Conservation (phyloP, 306 rosid genomes). For the Quercus wislizeni region DNA sequence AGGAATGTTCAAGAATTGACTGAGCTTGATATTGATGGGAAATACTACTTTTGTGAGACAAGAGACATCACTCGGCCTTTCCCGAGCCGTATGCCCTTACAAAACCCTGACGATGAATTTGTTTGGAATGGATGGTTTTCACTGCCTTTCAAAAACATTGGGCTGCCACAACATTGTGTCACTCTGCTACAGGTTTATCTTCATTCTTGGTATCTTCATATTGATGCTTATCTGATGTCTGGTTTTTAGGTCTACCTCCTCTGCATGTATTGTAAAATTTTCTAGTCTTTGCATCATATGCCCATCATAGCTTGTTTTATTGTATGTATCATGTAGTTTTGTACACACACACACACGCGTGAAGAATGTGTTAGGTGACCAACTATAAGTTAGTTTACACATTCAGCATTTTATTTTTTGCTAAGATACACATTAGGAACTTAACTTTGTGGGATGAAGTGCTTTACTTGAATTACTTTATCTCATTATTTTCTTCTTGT, state of each 20-base stretch:
- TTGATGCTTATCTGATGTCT: slow-evolving; percentile 18
- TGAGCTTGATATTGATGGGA: slow-evolving; percentile 89
- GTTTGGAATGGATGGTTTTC: slow-evolving; percentile 97
- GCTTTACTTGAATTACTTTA: background rate
- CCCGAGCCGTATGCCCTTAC: slow-evolving; percentile 48
- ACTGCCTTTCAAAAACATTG: slow-evolving; percentile 65
- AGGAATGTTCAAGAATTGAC: slow-evolving; percentile 73
- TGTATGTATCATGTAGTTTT: background rate
- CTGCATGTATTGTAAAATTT: background rate
- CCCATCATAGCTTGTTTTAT: background rate
- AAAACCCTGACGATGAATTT: slow-evolving; percentile 80
- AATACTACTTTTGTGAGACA: slow-evolving; percentile 82
- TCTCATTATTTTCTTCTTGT: background rate
- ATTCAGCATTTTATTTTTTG: background rate
- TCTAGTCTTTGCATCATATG: background rate
- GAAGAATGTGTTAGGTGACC: background rate
- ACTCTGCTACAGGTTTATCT: slow-evolving; percentile 91
- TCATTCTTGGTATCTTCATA: slow-evolving; percentile 33
- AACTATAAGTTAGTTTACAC: background rate
- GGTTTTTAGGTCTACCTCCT: background rate
- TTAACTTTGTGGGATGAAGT: background rate
- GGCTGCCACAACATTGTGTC: slow-evolving; percentile 78
- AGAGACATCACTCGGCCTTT: slow-evolving; percentile 85
- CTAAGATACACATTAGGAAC: background rate
- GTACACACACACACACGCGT: background rate